Base-by-base conservation (phyloP, 73 alveolate genomes). In the Paramecium caudatum region DNA sequence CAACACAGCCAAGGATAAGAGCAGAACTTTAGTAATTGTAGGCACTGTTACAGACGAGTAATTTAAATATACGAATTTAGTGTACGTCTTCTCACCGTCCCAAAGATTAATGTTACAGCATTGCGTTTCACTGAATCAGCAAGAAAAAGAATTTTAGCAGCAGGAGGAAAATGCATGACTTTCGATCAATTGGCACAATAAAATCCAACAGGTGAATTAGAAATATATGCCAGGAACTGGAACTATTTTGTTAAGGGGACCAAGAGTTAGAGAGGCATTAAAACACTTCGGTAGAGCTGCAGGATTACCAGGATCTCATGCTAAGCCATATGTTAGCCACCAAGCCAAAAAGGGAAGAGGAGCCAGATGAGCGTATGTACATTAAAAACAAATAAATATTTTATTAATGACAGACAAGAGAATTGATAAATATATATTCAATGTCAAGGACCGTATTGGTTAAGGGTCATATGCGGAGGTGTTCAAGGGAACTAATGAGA, bases 71-170 rank as follows among this genome's bases (percentile, higher is more conserved):
- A 16, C 2, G 25, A 37, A 23, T 55, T 55, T 55, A 55, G 80
- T 95, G 91, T 37, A 32, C 91, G 98, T 92, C 94, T 91, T 27
- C 88, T 94, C 82, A 95, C 85, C 13, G 94, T 95, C 21, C 99
- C 99, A 37, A 92, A 95, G 95, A 86, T 97, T 94, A 95, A 93
- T 82, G 98, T 98, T 82, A 93, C 97, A 78, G 99, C 99, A 50
- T 95, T 97, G 82, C 92, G 96, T 65, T 95, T 97, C 95, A 96
- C 99, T 21, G 99, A 97, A 94, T 92, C 98, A 47, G 99, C 99
- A 15, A 97, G 99, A 93, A 96, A 97, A 70, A 96, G 99, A 94
- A 97, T 96, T 91, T 80, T 90, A 74, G 95, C 92, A 49, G 98
- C 98, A 39, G 98, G 98, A 36, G 99, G 99, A 62, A 94, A 97